Evolutionary conservation across 75 land plant genomes (phyloP).

Genomic region (Sequoia sempervirens): DNA sequence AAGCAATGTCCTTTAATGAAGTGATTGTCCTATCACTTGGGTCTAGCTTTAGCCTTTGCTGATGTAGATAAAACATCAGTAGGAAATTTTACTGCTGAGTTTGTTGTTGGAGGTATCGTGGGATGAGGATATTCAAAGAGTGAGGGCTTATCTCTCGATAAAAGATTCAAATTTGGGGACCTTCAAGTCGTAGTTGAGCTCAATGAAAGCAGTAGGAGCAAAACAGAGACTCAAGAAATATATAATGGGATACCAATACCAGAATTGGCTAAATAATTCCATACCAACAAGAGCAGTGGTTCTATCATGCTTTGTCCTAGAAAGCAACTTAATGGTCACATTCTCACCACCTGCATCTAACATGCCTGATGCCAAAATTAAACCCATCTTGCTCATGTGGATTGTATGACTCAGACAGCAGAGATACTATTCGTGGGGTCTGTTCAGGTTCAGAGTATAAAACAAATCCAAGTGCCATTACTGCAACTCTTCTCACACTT

Average conservation of each 20-base stretch:
- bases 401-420: conserved; percentile 94
- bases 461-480: conserved; percentile 94
- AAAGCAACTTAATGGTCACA: conserved; percentile 82
- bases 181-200: conserved; percentile 84
- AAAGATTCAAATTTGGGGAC: conserved; percentile 87
- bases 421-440: conserved; percentile 73
- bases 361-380: conserved; percentile 92
- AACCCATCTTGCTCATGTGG: conserved; percentile 99
- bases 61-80: conserved; percentile 92
- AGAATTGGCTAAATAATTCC: conserved; percentile 96
- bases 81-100: conserved; percentile 78
- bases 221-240: conserved; percentile 86
- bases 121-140: conserved; percentile 93
- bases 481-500: conserved; percentile 86
- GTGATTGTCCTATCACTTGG: conserved; percentile 17
- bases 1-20: too few relatives aligned
- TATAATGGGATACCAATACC: conserved; percentile 97
- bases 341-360: conserved; percentile 98
- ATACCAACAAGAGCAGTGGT: conserved; percentile 91
- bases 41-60: conserved; percentile 80
- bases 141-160: conserved; percentile 86
- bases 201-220: conserved; percentile 96
- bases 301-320: conserved; percentile 88
- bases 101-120: conserved; percentile 56
- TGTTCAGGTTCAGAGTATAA: conserved; percentile 79